Evolutionary conservation across 202 grass and related monocot species (phyloP), one percentile per base, ranked within the genome.

Genomic region (Zoysia matrella): DNA sequence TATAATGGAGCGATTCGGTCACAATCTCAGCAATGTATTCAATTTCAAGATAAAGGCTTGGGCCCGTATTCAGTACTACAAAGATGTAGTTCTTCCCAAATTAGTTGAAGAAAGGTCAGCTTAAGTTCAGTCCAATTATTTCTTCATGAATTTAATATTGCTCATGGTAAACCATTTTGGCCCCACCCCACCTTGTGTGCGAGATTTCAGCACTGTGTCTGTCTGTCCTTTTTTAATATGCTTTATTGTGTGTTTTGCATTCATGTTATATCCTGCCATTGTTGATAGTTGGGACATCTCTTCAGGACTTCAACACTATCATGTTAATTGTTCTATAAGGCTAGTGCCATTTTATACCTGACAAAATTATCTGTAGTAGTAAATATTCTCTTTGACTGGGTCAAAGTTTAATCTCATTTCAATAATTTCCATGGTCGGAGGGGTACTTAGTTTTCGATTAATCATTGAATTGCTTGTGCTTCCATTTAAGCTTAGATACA

Each of bases 31-130:
- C 82, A 99, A 99, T 81, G 96, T 90, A 48, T 90, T 87, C 80
- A 99, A 99, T 80, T 99, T 99, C 93, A 99, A 99, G 82, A 92
- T 99, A 80, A 99, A 94, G 88, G 95, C 95, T 78, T 98, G 90
- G 90, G 88, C 95, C 70, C 78, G 92, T 52, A 85, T 98, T 83
- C 85, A 90, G 50, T 99, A 87, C 71, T 99, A 99, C 60, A 90
- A 85, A 78, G 89, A 94, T 79, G 77, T 8, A 84, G 89, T 99
- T 85, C 96, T 99, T 57, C 96, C 96, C 44, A 99, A 95, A 52
- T 67, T 99, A 73, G 77, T 90, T n/a, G 91, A 99, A 84, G 96
- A 99, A 92, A 99, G 83, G 96, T 95, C 77, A 77, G 89, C 81
- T 63, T 10, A 68, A 73, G 74, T 83, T 42, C 68, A 80, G 67